Base-by-base conservation (phyloP, 179 eudicot genomes). In the Sideroxylon spinosum region DNA sequence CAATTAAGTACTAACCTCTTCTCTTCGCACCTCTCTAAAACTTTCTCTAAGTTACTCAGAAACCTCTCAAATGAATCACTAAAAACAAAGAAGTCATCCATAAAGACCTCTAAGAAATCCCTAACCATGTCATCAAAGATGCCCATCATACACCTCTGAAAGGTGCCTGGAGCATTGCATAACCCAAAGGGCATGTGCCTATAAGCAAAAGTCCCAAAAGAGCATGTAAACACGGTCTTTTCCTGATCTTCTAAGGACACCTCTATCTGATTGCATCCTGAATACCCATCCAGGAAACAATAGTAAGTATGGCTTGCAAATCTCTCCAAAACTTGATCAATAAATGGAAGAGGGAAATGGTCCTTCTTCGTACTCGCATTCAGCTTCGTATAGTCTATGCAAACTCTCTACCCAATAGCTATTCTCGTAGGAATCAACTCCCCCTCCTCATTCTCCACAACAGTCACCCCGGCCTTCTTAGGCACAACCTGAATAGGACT, bases 51-150 rank as follows among this genome's bases (percentile, higher is more conserved):
- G 28, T 19, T 16, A 28, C 49, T 16, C 11, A 4, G 44, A 67
- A 6, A 16, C 9, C 49, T 67, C 48, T n/a, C n/a, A n/a, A n/a
- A n/a, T n/a, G n/a, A n/a, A n/a, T n/a, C n/a, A n/a, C n/a, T n/a
- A n/a, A n/a, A n/a, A n/a, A n/a, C n/a, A n/a, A n/a, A n/a, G n/a
- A n/a, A n/a, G n/a, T n/a, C n/a, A n/a, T n/a, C n/a, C n/a, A n/a
- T n/a, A n/a, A n/a, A n/a, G n/a, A n/a, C n/a, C n/a, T n/a, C n/a
- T n/a, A n/a, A n/a, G n/a, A n/a, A n/a, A n/a, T n/a, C n/a, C n/a
- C n/a, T n/a, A n/a, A n/a, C n/a, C n/a, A n/a, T n/a, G n/a, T n/a
- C 12, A 67, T 37, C 71, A 67, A 67, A 67, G 19, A 67, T 32
- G 17, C 4, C 16, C 44, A 67, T 67, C 71, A 67, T 67, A 13